Conservation (phyloP, 495 filamentous ascomycete species). For the Neurospora tetraspora region DNA sequence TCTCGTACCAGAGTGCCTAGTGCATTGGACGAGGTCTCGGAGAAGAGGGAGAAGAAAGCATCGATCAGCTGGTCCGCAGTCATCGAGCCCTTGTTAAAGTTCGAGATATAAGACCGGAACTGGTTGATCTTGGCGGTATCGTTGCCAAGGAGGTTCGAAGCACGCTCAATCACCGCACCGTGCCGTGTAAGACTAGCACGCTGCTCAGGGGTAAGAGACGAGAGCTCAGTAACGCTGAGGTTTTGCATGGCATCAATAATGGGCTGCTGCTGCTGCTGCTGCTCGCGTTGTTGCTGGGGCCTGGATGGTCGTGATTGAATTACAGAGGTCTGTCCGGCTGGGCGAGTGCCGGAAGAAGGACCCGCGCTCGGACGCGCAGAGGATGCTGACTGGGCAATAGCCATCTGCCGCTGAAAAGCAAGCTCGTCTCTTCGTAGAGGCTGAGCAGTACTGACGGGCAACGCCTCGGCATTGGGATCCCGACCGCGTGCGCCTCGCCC, state of each 20-base stretch:
- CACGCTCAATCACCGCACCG: slow-evolving; percentile 73
- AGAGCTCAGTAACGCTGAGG: slow-evolving; percentile 29
- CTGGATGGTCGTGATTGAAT: slow-evolving; percentile 25
- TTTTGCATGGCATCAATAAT: slow-evolving; percentile 25
- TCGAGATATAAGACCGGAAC: slow-evolving; percentile 71
- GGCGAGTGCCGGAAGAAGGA: slow-evolving; percentile 50
- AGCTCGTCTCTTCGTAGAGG: slow-evolving; percentile 78
- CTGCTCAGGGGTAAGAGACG: slow-evolving; percentile 55
- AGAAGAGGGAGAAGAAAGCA: slow-evolving; percentile 66
- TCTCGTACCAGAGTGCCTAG: slow-evolving; percentile 87
- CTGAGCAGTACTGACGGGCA: slow-evolving; percentile 70
- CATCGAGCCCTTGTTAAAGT: slow-evolving; percentile 55
- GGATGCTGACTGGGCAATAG: slow-evolving; percentile 35
- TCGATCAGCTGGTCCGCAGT: slow-evolving; percentile 70
- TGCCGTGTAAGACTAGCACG: slow-evolving; percentile 71
- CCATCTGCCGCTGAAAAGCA: slow-evolving; percentile 87
- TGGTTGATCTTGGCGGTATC: slow-evolving; percentile 58
- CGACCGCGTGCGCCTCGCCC: slow-evolving; percentile 38
- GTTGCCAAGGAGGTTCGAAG: slow-evolving; percentile 65
- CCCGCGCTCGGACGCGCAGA: slow-evolving; percentile 55
- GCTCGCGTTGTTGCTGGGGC: slow-evolving; percentile 8
- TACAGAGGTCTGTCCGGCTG: slow-evolving; percentile 7
- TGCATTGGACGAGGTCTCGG: slow-evolving; percentile 62
- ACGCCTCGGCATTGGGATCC: slow-evolving; percentile 61
- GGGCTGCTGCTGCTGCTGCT: slow-evolving; percentile 10